These are phyloP conservation scores for Neurospora sp. DNA, from an alignment of 495 filamentous ascomycete species.

Conservation along the genomic window DNA sequence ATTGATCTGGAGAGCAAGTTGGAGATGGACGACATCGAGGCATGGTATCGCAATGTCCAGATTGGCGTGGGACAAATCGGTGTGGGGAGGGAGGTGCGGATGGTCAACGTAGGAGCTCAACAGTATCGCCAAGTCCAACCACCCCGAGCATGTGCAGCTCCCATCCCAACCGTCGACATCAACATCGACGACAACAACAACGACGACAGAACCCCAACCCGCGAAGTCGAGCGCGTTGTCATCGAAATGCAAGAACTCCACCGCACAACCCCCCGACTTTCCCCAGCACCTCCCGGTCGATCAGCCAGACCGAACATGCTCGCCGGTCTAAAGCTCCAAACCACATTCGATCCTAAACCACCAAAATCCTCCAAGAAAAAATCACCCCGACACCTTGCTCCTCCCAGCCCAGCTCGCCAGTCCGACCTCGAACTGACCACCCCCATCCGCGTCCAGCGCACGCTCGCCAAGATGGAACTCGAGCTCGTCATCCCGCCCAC, in stretches of 20 bases:
- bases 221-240: background rate
- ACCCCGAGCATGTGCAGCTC: background rate
- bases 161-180: background rate
- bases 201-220: background rate
- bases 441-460: background rate
- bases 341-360: slow-evolving; percentile 16
- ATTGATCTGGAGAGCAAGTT: background rate
- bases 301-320: slow-evolving; percentile 5
- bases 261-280: slow-evolving; percentile 17
- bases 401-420: background rate
- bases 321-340: slow-evolving; percentile 30
- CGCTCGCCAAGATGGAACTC: background rate
- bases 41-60: slow-evolving; percentile 22
- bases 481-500: background rate
- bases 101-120: background rate
- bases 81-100: background rate
- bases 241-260: slow-evolving; percentile 15
- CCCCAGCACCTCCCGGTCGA: slow-evolving; percentile 7
- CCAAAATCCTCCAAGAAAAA: background rate
- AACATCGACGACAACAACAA: slow-evolving; percentile 1
- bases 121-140: background rate
- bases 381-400: background rate
- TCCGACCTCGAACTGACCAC: background rate
- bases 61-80: background rate
- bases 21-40: slow-evolving; percentile 23